Percentiles rank a stretch among this genome's conserved stretches.
Conservation (phyloP, 108 stramenopile genomes). For the Skeletonema potamos region DNA sequence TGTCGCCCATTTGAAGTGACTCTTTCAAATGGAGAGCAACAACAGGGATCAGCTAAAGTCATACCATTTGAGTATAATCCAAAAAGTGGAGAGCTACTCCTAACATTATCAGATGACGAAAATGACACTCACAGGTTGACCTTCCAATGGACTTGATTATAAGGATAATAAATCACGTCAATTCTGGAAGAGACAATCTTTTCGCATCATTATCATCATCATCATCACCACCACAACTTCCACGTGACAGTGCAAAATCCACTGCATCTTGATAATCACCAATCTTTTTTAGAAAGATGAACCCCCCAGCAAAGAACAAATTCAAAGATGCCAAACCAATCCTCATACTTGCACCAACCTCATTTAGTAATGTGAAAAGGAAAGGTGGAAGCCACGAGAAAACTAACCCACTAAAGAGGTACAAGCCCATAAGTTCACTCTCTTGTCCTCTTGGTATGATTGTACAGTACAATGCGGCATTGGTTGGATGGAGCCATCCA, state of each 20-base stretch:
- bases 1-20: not conserved
- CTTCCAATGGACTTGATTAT: not conserved
- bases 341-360: conserved; percentile 44
- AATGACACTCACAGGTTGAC: not conserved
- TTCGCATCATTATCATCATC: not conserved
- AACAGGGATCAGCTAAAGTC: not conserved
- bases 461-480: conserved; percentile 47
- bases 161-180: not conserved
- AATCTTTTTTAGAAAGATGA: conserved; percentile 25
- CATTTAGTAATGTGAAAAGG: conserved; percentile 59
- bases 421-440: conserved; percentile 58
- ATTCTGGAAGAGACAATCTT: not conserved
- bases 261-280: conserved; percentile 55
- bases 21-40: not conserved
- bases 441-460: conserved; percentile 49
- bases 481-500: conserved; percentile 74
- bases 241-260: conserved; percentile 24
- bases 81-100: too few relatives aligned
- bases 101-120: not conserved
- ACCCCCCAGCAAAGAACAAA: conserved; percentile 44
- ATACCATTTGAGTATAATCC: too few relatives aligned
- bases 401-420: conserved; percentile 46
- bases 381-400: conserved; percentile 67
- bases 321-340: conserved; percentile 29
- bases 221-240: not conserved